phyloP scores from a whole-genome alignment of 176 grass and related monocot genomes.

The Oryza coarctata region DNA sequence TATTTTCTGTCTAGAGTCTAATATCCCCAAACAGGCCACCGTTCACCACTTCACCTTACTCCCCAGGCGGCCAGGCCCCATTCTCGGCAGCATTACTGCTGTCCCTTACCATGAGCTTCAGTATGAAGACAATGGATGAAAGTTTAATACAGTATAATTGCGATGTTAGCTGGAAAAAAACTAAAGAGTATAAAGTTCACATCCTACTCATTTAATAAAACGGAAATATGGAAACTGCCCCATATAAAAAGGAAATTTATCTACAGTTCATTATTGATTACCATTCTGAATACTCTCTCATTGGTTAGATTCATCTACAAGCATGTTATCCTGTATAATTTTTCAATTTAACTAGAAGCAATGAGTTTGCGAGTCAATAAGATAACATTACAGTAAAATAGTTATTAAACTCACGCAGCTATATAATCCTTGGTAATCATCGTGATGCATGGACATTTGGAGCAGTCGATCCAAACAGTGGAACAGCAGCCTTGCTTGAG shows the following conservation, averaged over 20 bases:
- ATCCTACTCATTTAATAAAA: not conserved
- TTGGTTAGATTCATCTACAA: not conserved
- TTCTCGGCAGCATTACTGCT: not conserved
- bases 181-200: not conserved
- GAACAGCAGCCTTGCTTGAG: conserved; percentile 95
- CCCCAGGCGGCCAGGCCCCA: not conserved
- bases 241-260: not conserved
- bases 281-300: not conserved
- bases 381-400: not conserved
- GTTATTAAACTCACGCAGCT: conserved; percentile 47
- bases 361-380: conserved; percentile 10
- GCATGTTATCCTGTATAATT: not conserved
- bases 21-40: not conserved
- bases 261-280: not conserved
- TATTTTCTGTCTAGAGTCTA: not conserved
- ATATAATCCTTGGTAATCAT: conserved; percentile 88
- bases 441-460: conserved; percentile 98
- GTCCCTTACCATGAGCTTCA: not conserved
- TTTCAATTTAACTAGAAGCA: not conserved
- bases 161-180: not conserved
- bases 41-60: conserved; percentile 11
- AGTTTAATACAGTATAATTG: not conserved
- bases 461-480: conserved; percentile 82
- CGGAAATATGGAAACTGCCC: not conserved
- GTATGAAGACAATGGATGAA: not conserved